phyloP scores from a whole-genome alignment of 2,329 filamentous ascomycete genomes.

The Colletotrichum brevisporum region DNA sequence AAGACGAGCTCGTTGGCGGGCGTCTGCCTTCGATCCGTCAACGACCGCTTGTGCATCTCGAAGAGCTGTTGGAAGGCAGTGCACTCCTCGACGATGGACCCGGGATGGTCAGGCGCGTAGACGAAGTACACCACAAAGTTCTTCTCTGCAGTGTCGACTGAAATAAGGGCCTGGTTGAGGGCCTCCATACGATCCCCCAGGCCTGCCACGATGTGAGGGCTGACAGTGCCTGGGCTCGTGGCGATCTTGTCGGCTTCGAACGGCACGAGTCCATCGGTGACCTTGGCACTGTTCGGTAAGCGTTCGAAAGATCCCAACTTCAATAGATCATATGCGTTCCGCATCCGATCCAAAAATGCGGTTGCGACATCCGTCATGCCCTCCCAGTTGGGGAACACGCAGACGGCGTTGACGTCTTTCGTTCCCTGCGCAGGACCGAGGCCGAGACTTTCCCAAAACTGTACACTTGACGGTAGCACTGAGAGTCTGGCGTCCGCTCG shows the following conservation, averaged over 20 bases:
- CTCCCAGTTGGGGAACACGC: conserved; percentile 77
- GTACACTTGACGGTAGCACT: conserved; percentile 79
- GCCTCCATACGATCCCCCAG: conserved; percentile 64
- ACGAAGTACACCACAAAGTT: conserved; percentile 85
- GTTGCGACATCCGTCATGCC: conserved; percentile 73
- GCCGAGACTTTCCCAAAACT: conserved; percentile 87
- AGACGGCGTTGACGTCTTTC: conserved; percentile 80
- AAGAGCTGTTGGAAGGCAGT: conserved; percentile 81
- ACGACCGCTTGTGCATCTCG: conserved; percentile 70
- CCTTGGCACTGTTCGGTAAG: conserved; percentile 58
- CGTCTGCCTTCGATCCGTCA: conserved; percentile 59
- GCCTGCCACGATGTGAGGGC: conserved; percentile 47
- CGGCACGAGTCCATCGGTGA: conserved; percentile 64
- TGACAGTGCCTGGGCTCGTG: conserved; percentile 33
- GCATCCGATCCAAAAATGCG: conserved; percentile 77
- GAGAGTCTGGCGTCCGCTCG: conserved; percentile 79
- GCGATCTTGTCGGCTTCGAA: conserved; percentile 63
- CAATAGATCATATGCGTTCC: conserved; percentile 79
- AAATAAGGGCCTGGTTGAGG: conserved; percentile 62
- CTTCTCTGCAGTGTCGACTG: conserved; percentile 59
- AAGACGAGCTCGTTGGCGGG: conserved; percentile 78
- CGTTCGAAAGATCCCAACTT: conserved; percentile 78
- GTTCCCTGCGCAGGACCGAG: conserved; percentile 78
- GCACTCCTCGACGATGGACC: conserved; percentile 78
- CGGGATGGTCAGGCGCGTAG: conserved; percentile 74